phyloP scores from a whole-genome alignment of 139 green algal genomes.

The Chlamydomonas sp. region DNA sequence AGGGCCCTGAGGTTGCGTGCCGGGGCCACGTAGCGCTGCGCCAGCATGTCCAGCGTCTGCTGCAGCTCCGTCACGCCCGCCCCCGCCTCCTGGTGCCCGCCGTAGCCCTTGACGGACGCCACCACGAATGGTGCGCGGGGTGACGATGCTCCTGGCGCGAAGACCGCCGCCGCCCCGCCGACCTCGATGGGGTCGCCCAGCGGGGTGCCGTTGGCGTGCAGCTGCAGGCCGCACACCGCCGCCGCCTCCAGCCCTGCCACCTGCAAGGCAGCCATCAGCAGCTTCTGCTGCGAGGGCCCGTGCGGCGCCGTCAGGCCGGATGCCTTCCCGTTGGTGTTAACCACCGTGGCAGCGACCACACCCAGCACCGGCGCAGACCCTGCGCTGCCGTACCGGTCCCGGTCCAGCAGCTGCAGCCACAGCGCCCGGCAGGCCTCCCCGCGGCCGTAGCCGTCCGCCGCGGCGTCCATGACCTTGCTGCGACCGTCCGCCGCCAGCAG shows the following conservation, averaged over 20 bases:
- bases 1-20: slow-evolving; percentile 64
- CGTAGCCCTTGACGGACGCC: slow-evolving; percentile 61
- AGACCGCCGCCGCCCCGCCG: slow-evolving; percentile 55
- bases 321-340: slow-evolving; percentile 91
- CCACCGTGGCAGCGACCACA: slow-evolving; percentile 67
- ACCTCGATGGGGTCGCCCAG: slow-evolving; percentile 75
- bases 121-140: slow-evolving; percentile 29
- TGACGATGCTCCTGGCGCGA: background rate
- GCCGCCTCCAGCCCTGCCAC: slow-evolving; percentile 31
- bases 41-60: slow-evolving; percentile 42
- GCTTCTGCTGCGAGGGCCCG: slow-evolving; percentile 81
- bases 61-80: slow-evolving; percentile 58
- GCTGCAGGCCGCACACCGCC: slow-evolving; percentile 51
- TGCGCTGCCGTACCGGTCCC: background rate
- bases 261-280: slow-evolving; percentile 59
- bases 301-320: slow-evolving; percentile 90
- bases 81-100: slow-evolving; percentile 65
- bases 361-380: slow-evolving; percentile 1
- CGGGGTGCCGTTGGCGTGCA: slow-evolving; percentile 76
- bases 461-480: slow-evolving; percentile 77
- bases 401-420: slow-evolving; percentile 18
- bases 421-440: slow-evolving; percentile 65
- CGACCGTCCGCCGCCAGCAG: slow-evolving; percentile 72
- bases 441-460: slow-evolving; percentile 78
- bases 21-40: slow-evolving; percentile 28